Evolutionary conservation across 2,329 filamentous ascomycete species (phyloP), one percentile per base, ranked within the genome.

Genomic region (Hymenoscyphus albidus): DNA sequence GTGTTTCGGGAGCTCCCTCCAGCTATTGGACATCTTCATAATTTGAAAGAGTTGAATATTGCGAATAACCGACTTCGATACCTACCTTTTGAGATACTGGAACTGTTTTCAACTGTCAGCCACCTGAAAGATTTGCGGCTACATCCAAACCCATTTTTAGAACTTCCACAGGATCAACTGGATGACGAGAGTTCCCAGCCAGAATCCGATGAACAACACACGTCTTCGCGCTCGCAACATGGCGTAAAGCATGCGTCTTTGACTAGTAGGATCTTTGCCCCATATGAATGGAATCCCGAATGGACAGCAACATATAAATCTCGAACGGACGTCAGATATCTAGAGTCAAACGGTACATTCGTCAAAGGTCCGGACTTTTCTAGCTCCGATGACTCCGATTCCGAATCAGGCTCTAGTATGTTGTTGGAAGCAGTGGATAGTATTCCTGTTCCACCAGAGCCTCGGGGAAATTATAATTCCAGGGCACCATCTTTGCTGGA

Each of bases 11-110:
- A 88, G 70, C 76, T 92, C 2, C 86, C 89, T 0, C 78, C 85
- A 0, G 79, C 81, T 3, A 85, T 92, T 59, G 79, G 78, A 27
- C 82, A 83, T 39, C 79, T 92, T 6, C 74, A 73, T 4, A 86
- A 85, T 64, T 79, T 92, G 3, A 77, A 79, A 60, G 81, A 85
- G 60, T 81, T 92, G 48, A 91, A 91, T 69, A 70, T 92, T 9
- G 84, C 87, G 0, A 83, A 88, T 62, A 92, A 91, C 67, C 76
- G 77, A 5, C 77, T 92, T 12, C 80, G 79, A 6, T 83, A 78
- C 65, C 78, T 92, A 0, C 89, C 89, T 0, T 83, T 80, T 62
- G 88, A 90, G 71, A 77, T 91, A 0, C 78, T 91, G 0, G 75
- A 82, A 31, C 78, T 91, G 1, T 74, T 90, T 22, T 75, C 77